Base-by-base conservation (phyloP, 768 basidiomycete genomes). In the Flagelloscypha sp. region DNA sequence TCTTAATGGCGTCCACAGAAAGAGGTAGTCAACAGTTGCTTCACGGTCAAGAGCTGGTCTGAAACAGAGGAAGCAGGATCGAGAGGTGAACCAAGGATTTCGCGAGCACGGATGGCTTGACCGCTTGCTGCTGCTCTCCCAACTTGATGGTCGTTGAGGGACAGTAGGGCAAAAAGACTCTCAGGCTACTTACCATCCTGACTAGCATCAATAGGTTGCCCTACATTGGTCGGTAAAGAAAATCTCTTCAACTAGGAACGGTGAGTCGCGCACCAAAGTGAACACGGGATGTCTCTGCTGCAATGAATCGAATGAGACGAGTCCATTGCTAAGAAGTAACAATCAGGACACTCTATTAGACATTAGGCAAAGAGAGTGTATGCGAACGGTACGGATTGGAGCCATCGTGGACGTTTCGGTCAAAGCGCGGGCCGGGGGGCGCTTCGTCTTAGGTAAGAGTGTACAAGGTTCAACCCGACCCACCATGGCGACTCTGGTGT, bases 231-330 rank as follows among this genome's bases (percentile, higher is more conserved):
- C n/a, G n/a, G n/a, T n/a, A n/a, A n/a, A n/a, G n/a, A n/a, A n/a
- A n/a, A n/a, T n/a, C n/a, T n/a, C n/a, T n/a, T n/a, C n/a, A n/a
- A n/a, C n/a, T n/a, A n/a, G n/a, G n/a, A n/a, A n/a, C n/a, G n/a
- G n/a, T n/a, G n/a, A n/a, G n/a, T n/a, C n/a, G n/a, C n/a, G n/a
- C n/a, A 22, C 86, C 85, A 41, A 86, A 67, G 47, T 88, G 86
- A 17, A 88, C 68, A 35, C 71, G 65, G 5, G 70, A 65, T 0
- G 84, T 86, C 60, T 88, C 86, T 10, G 61, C 67, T 15, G 85
- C 85, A 20, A 84, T 68, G 52, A 88, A 88, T 40, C 85, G 82
- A 47, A 88, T 84, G 35, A 88, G 70, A 33, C 85, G 77, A 22
- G 75, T 75, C 85, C 85, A 88, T 68, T 70, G 65, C 77, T 83